A percentile compares a stretch with the other conserved stretches of the same genome.
These are phyloP conservation scores for Hymenoscyphus repandus DNA, from an alignment of 2,329 filamentous ascomycete species.

Conservation along the genomic window DNA sequence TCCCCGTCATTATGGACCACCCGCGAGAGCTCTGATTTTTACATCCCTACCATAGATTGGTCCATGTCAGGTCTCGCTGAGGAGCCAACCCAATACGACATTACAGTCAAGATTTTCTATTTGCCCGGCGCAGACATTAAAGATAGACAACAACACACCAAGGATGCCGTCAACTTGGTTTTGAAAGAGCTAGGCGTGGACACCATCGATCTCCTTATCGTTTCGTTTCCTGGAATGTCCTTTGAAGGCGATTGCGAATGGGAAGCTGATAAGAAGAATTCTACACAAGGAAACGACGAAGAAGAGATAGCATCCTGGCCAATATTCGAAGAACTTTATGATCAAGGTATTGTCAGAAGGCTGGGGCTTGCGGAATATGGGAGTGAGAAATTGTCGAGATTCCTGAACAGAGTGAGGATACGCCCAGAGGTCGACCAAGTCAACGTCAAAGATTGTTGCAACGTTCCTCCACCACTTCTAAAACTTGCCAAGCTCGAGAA, in stretches of 20 bases:
- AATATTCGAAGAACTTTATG: conserved; percentile 67
- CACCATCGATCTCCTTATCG: conserved; percentile 80
- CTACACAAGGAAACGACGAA: conserved; percentile 57
- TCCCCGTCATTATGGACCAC: conserved; percentile 60
- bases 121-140: conserved; percentile 64
- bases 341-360: conserved; percentile 63
- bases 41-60: conserved; percentile 75
- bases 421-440: conserved; percentile 88
- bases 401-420: conserved; percentile 66
- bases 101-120: conserved; percentile 94
- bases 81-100: conserved; percentile 80
- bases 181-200: conserved; percentile 70
- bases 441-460: conserved; percentile 93
- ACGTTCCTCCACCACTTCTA: conserved; percentile 82
- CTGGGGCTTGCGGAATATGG: conserved; percentile 91
- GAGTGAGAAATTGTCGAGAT: conserved; percentile 71
- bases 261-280: conserved; percentile 59
- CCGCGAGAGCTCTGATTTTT: conserved; percentile 54
- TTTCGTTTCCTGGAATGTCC: conserved; percentile 87
- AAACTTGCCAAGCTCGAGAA: conserved; percentile 75
- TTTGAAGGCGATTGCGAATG: conserved; percentile 92
- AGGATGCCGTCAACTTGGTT: conserved; percentile 75
- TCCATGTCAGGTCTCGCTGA: conserved; percentile 67
- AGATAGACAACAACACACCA: conserved; percentile 63
- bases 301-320: conserved; percentile 66